Evolutionary conservation across 2,329 filamentous ascomycete species (phyloP), one percentile per base, ranked within the genome.

Genomic region (Ophiostoma sp.): DNA sequence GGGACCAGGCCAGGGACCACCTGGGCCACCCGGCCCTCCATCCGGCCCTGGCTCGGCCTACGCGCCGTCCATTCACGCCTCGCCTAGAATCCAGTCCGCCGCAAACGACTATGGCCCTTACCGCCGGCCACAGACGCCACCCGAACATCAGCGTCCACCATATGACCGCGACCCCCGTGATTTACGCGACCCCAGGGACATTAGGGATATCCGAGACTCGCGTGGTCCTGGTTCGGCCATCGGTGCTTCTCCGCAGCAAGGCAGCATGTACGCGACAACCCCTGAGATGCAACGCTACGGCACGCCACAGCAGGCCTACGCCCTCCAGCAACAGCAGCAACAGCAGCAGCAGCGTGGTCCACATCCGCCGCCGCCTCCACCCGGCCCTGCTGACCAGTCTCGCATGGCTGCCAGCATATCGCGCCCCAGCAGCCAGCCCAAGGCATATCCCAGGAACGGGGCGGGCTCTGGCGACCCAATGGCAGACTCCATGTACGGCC

Each of bases 81-180:
- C 85, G 14, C 85, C 85, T 3, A 79, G 83, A 55, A 82, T 87
- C 79, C 82, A 82, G 69, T 81, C 82, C 40, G 78, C 82, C 2
- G 80, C 82, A 0, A 77, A 85, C 70, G 88, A 90, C 18, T 89
- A 89, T 70, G 80, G 79, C 66, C 82, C 84, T 5, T 89, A 85
- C 75, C 83, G 88, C 71, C 83, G 89, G 70, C 89, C 89, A 2
- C 87, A 90, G 69, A 92, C 89, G 0, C 90, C 71, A 5, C 68
- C 90, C n/a, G 89, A 92, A 62, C 87, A 88, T 70, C 81, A 83
- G 64, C 82, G 85, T 73, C 79, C 80, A 68, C 85, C 86, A 78
- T 81, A 87, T 69, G 64, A 74, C 67, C 73, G 79, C 72, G 76
- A 78, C 11, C 47, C 65, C 4, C 49, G 49, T n/a, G 49, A 55